Conservation (phyloP, 495 filamentous ascomycete genomes). For the Hypoxylon cercidicola region DNA sequence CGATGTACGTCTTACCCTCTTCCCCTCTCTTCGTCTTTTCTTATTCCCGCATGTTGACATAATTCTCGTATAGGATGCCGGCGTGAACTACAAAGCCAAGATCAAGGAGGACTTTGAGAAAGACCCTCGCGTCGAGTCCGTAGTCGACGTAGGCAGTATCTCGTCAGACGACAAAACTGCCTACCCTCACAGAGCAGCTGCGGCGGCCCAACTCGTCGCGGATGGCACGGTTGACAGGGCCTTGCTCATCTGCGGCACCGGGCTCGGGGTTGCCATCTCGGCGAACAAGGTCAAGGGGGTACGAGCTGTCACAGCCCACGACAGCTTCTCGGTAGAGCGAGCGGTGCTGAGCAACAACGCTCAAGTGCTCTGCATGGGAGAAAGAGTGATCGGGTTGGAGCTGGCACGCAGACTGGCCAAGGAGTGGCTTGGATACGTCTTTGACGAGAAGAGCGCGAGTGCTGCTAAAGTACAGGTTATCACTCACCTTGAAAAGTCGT, state of each 20-base stretch:
- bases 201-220: slow-evolving; percentile 72
- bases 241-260: slow-evolving; percentile 87
- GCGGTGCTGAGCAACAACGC: slow-evolving; percentile 86
- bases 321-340: slow-evolving; percentile 84
- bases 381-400: slow-evolving; percentile 84
- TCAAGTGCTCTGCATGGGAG: slow-evolving; percentile 88
- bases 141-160: slow-evolving; percentile 72
- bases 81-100: slow-evolving; percentile 79
- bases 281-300: slow-evolving; percentile 91
- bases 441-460: slow-evolving; percentile 77
- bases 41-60: slow-evolving; percentile 27
- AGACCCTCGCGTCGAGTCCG: slow-evolving; percentile 71
- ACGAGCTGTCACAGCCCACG: slow-evolving; percentile 86
- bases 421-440: slow-evolving; percentile 85
- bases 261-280: slow-evolving; percentile 83
- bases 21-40: slow-evolving; percentile 3
- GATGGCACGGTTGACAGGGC: slow-evolving; percentile 79
- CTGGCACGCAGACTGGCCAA: slow-evolving; percentile 78
- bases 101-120: slow-evolving; percentile 77
- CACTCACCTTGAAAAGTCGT: slow-evolving; percentile 72
- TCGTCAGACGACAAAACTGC: slow-evolving; percentile 76
- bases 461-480: slow-evolving; percentile 82
- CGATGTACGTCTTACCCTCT: slow-evolving; percentile 53
- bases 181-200: slow-evolving; percentile 83
- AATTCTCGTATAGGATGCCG: slow-evolving; percentile 68